Conservation (phyloP, 129 eudicot genomes). For the Ambrosia artemisiifolia region DNA sequence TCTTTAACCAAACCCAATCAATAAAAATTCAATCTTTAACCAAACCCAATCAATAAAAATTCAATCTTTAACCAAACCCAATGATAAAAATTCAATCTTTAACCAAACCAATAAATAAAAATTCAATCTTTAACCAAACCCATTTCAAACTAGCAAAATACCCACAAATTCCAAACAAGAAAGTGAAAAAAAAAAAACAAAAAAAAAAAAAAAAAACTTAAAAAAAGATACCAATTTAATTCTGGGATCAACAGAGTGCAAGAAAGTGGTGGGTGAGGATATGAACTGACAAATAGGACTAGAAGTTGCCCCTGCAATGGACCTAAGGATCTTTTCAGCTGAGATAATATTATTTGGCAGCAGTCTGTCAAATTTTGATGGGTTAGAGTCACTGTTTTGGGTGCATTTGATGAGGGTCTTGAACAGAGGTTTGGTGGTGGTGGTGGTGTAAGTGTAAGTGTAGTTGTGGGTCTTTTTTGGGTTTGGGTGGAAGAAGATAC, state of each 20-base stretch:
- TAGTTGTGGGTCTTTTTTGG: conserved; percentile 10
- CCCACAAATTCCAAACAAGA: neutral
- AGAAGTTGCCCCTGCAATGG: conserved; percentile 86
- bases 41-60: neutral
- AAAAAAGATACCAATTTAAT: conserved; percentile 58
- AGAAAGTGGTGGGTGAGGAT: conserved; percentile 77
- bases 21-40: neutral
- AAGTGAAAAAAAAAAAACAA: neutral
- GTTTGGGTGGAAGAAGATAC: conserved; percentile 24
- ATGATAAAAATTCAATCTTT: neutral
- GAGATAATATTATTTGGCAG: conserved; percentile 54
- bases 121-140: neutral
- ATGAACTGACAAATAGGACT: conserved; percentile 95
- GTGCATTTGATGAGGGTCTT: conserved; percentile 39
- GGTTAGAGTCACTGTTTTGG: conserved; percentile 23
- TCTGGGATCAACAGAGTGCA: conserved; percentile 91
- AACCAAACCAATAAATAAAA: neutral
- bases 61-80: neutral
- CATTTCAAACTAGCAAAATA: neutral
- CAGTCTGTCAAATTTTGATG: conserved; percentile 54
- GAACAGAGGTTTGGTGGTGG: conserved; percentile 33
- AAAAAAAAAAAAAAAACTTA: conserved; percentile 1
- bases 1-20: neutral
- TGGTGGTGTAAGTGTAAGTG: conserved; percentile 6
- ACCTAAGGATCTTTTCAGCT: conserved; percentile 70